Base-by-base conservation (phyloP, 2,329 filamentous ascomycete species). In the Calonectria montana region DNA sequence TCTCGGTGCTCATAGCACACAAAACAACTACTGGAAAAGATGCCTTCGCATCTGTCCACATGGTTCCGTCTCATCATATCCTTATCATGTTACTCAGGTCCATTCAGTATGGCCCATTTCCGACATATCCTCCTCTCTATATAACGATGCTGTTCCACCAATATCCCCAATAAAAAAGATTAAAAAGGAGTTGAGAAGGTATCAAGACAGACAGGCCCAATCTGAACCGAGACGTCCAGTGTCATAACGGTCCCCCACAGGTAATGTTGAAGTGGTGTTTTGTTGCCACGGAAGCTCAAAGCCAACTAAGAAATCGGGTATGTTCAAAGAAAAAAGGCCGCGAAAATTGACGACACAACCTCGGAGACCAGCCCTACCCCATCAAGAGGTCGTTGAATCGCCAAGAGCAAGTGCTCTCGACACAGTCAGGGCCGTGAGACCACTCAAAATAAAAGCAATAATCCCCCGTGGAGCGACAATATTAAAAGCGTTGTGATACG, bases 111-210 rank as follows among this genome's bases (percentile, higher is more conserved):
- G 73, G 53, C 74, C 74, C 68, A 43, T 57, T 67, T 59, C 53
- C 62, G 48, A 41, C 57, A 48, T 70, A 64, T 68, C 69, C 43
- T 63, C 68, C 76, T 71, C 73, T 78, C 77, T 79, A 75, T 76
- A 70, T 75, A 72, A 70, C 71, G 63, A 78, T 77, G 69, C 70
- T 71, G 55, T 41, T 69, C 69, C 77, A 57, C 65, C 43, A 35
- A 35, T 43, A 50, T 35, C 7, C 69, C 64, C 59, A 27, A 27
- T 18, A 70, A 67, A 75, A 72, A 73, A 70, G 61, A 75, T 77
- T 74, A 79, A 79, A 79, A 77, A 76, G 72, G 76, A 80, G 74
- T 76, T 53, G 76, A 80, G 73, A 79, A 79, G 63, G 72, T 78
- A 76, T 77, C 75, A 75, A 77, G 75, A 77, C 41, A 77, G 75